phyloP scores from a whole-genome alignment of 768 basidiomycete genomes.

The Gyrodon lividus region DNA sequence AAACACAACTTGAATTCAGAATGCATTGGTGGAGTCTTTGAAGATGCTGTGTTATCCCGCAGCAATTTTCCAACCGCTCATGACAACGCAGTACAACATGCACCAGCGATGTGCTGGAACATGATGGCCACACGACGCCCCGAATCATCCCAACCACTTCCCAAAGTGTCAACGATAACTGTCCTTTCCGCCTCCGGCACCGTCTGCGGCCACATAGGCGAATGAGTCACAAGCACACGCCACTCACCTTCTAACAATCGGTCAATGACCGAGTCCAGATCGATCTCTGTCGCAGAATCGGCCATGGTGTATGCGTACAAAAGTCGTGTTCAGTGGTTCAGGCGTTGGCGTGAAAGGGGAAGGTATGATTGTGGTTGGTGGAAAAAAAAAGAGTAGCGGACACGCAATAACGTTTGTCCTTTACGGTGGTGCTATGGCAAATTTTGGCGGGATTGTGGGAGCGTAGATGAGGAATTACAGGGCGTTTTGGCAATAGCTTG shows the following conservation, averaged over 20 bases:
- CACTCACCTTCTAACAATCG: conserved; percentile 92
- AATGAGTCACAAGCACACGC: conserved; percentile 27
- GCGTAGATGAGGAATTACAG: background rate
- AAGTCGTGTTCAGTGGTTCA: conserved; percentile 13
- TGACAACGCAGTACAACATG: conserved; percentile 1
- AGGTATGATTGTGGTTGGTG: conserved; percentile 16
- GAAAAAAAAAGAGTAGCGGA: conserved; percentile 25
- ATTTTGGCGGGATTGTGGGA: conserved; percentile 18
- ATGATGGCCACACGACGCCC: background rate
- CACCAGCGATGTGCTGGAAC: background rate
- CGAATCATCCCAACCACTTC: background rate
- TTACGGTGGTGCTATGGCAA: conserved; percentile 18
- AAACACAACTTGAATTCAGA: background rate
- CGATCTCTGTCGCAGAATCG: conserved; percentile 87
- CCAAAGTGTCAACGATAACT: background rate
- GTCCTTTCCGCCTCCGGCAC: background rate
- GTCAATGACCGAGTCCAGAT: conserved; percentile 99
- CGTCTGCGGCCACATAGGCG: conserved; percentile 1
- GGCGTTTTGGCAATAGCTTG: conserved; percentile 11
- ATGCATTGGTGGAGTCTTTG: background rate
- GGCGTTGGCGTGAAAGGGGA: conserved; percentile 17
- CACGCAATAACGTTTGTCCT: conserved; percentile 19
- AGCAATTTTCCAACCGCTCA: conserved; percentile 8
- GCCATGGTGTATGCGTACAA: conserved; percentile 49
- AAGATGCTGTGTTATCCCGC: background rate